These are phyloP conservation scores for Cicer chorassanicum DNA, from an alignment of 306 rosid genomes.

Conservation along the genomic window DNA sequence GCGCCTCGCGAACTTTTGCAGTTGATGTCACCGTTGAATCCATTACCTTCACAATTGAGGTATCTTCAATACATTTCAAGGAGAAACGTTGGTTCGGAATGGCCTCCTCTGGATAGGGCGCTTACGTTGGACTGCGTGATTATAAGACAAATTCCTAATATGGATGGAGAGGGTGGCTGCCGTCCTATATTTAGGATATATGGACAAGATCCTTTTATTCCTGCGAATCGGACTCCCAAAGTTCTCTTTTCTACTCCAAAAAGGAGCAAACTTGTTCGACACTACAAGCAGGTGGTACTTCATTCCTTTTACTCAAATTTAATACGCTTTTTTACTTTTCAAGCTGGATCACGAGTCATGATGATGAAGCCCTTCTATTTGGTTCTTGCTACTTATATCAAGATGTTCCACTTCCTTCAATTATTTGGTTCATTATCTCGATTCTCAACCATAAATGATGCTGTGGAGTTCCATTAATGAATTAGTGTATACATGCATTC, in stretches of 20 bases:
- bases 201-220: conserved; percentile 95
- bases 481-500: conserved; percentile 9
- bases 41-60: conserved; percentile 90
- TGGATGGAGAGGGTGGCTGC: conserved; percentile 90
- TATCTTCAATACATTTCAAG: conserved; percentile 94
- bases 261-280: conserved; percentile 78
- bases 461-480: conserved; percentile 10
- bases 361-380: conserved; percentile 12
- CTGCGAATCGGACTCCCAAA: conserved; percentile 80
- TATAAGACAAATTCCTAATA: conserved; percentile 74
- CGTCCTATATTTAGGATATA: conserved; percentile 94
- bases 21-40: conserved; percentile 90
- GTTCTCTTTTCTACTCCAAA: conserved; percentile 92
- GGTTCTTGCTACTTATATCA: conserved; percentile 36
- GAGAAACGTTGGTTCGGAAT: conserved; percentile 85
- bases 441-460: neutral
- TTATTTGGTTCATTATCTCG: conserved; percentile 24
- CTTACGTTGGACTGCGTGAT: conserved; percentile 88
- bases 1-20: conserved; percentile 91
- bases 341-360: conserved; percentile 6
- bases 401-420: conserved; percentile 12
- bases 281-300: conserved; percentile 80
- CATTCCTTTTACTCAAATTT: conserved; percentile 36
- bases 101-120: conserved; percentile 97
- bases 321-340: neutral